These are phyloP conservation scores for maize (Zea mays) DNA, from an alignment of 176 grass and related monocot genomes.

Conservation along the genomic window DNA sequence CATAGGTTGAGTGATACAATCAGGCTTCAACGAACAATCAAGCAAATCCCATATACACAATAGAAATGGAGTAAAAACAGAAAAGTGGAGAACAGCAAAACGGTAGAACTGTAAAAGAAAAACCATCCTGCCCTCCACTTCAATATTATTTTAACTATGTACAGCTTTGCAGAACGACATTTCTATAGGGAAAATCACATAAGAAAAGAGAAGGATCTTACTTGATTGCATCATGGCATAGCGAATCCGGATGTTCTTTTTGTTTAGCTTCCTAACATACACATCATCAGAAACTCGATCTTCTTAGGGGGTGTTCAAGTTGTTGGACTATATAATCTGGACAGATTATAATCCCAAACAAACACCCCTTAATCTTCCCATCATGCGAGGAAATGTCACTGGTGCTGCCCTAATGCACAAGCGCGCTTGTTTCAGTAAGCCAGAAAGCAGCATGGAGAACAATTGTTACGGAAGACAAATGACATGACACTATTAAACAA, in stretches of 20 bases:
- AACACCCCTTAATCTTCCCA: too few species aligned
- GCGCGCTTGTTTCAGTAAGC: not conserved
- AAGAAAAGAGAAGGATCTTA: slow-evolving; percentile 29
- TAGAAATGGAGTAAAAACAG: not conserved
- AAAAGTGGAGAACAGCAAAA: too few species aligned
- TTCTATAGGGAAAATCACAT: not conserved
- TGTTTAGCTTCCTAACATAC: slow-evolving; percentile 66
- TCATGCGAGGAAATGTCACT: slow-evolving; percentile 62
- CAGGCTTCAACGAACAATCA: not conserved
- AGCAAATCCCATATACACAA: not conserved
- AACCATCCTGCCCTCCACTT: not conserved
- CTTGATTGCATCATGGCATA: slow-evolving; percentile 76
- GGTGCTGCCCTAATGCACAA: slow-evolving; percentile 57
- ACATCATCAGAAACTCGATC: slow-evolving; percentile 65
- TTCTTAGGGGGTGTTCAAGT: slow-evolving; percentile 11
- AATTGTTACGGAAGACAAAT: not conserved
- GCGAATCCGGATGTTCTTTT: slow-evolving; percentile 59
- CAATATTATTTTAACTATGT: not conserved
- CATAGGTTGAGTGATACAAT: not conserved
- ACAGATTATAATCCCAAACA: too few species aligned
- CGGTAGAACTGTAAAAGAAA: too few species aligned
- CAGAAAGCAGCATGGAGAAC: not conserved
- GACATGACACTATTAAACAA: not conserved
- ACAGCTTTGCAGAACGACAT: not conserved
- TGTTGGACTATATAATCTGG: too few species aligned